These are phyloP conservation scores for Kluyveromyces starmeri DNA, from an alignment of 805 yeast genomes.

Conservation along the genomic window DNA sequence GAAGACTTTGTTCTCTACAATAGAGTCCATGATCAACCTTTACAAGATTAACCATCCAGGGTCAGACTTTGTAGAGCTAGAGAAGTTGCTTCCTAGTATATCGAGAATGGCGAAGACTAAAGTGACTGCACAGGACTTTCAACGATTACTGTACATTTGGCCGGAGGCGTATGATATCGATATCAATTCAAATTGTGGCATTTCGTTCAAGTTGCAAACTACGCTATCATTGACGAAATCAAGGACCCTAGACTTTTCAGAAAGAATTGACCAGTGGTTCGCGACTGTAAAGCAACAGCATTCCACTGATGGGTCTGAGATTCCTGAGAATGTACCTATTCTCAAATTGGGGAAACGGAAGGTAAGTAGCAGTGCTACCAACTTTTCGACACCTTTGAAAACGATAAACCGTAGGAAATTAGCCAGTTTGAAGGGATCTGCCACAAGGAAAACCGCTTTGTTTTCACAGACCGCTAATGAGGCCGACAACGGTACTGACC, in stretches of 20 bases:
- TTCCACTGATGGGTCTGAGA: background rate
- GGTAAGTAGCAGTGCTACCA: conserved; percentile 9
- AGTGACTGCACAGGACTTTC: conserved; percentile 18
- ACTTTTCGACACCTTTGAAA: background rate
- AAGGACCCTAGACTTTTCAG: conserved; percentile 19
- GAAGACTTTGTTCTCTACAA: conserved; percentile 18
- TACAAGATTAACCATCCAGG: conserved; percentile 17
- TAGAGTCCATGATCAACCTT: conserved; percentile 24
- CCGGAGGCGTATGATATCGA: conserved; percentile 21
- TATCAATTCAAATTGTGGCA: conserved; percentile 16
- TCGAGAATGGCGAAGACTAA: conserved; percentile 23
- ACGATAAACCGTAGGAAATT: background rate
- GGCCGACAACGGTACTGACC: conserved; percentile 13
- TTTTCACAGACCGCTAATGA: background rate
- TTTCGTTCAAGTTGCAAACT: conserved; percentile 17
- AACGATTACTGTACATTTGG: conserved; percentile 24
- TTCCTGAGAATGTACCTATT: conserved; percentile 19
- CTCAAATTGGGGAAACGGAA: conserved; percentile 20
- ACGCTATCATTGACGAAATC: conserved; percentile 18
- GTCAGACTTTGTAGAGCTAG: conserved; percentile 14
- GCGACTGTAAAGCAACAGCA: background rate
- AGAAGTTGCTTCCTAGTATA: conserved; percentile 22
- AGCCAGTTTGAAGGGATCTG: conserved; percentile 2
- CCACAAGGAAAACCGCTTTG: background rate
- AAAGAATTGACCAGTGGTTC: conserved; percentile 21